Base-by-base conservation (phyloP, 2,329 filamentous ascomycete species). In the Colletotrichum eleusines region DNA sequence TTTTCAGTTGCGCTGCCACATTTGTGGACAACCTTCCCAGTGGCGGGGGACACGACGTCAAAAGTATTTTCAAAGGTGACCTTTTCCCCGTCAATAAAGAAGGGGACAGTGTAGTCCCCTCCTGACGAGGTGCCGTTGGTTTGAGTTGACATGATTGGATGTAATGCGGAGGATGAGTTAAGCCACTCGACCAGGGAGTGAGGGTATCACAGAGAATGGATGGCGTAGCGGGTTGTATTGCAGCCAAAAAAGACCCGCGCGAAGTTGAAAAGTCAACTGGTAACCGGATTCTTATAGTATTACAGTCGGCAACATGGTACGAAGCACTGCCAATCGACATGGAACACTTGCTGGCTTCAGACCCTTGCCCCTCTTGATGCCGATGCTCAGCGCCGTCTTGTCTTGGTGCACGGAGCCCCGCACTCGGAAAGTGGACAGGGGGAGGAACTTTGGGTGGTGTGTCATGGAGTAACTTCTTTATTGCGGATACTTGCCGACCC, bases 1-100 rank as follows among this genome's bases (percentile, higher is more conserved):
- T 81, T 78, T 60, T 86, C 88, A 48, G 86, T 82, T 0, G 89
- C 88, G 46, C 78, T 88, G 42, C 86, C 84, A 68, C 87, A 88
- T 67, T 85, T 84, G 73, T 87, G 83, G 76, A 90, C 84, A 48
- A 89, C 77, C 18, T 87, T 76, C 31, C 77, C 88, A 74, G 79
- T 88, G 77, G 59, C 78, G 2, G 92, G 91, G 40, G 85, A 87
- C 71, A 83, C 81, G 48, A 94, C 87, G 44, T 85, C 78, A 75
- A 89, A 90, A 14, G 85, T 86, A 20, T 83, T 83, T 1, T 79
- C 76, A 14, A 84, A 84, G 8, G 76, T 78, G 63, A 84, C 78
- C 69, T 89, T 84, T 75, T 81, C 77, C 71, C 83, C 83, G 67
- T 81, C 76, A 63, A 85, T 83, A 58, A 84, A 72, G 67, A 85